phyloP scores from a whole-genome alignment of 2,329 filamentous ascomycete species.

The Diatrype stigma region DNA sequence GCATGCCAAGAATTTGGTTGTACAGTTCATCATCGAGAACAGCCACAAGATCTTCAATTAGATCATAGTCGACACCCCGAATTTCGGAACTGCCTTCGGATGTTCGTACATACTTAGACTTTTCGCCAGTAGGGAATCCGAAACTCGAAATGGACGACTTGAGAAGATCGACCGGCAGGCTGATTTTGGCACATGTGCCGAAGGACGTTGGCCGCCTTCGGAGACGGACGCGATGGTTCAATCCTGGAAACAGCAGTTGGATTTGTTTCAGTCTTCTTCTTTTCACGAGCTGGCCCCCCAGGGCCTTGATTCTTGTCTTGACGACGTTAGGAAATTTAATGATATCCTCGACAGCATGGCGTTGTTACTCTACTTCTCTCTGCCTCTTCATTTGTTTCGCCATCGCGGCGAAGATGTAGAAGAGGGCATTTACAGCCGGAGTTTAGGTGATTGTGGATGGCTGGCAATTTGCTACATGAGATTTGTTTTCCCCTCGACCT shows the following conservation, averaged over 20 bases:
- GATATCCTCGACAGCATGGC: not conserved
- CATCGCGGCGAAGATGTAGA: not conserved
- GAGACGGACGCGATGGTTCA: not conserved
- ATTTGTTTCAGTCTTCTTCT: not conserved
- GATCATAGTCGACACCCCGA: constrained; percentile 7
- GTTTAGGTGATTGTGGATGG: not conserved
- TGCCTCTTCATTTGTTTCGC: not conserved
- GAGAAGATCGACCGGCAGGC: not conserved
- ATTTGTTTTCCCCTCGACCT: not conserved
- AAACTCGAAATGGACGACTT: not conserved
- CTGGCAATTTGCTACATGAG: not conserved
- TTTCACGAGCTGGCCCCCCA: not conserved
- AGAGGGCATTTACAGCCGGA: not conserved
- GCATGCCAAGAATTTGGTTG: constrained; percentile 83
- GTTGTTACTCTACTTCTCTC: not conserved
- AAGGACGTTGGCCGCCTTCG: not conserved
- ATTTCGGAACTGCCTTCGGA: constrained; percentile 2
- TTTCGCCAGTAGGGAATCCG: no score
- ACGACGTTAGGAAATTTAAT: not conserved
- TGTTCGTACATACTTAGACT: constrained; percentile 19
- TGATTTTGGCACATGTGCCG: not conserved
- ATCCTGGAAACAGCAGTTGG: not conserved
- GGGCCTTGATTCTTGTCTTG: not conserved
- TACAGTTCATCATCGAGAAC: constrained; percentile 92
- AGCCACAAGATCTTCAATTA: constrained; percentile 74